Conservation (phyloP, 441 rosid genomes). For the Cnidoscolus chayamansa region DNA sequence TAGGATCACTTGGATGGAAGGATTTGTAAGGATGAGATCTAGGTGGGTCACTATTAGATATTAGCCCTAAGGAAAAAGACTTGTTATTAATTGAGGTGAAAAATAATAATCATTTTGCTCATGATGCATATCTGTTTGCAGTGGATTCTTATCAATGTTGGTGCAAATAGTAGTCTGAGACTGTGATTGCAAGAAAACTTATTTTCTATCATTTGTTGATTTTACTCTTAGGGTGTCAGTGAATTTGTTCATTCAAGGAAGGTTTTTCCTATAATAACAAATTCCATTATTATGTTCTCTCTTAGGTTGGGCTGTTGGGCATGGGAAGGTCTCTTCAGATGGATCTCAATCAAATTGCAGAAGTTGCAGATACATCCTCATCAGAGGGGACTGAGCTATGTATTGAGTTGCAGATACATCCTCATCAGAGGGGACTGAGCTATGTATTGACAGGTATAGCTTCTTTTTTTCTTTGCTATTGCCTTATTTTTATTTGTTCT, state of each 20-base stretch:
- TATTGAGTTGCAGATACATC: constrained; percentile 45
- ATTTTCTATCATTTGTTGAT: neutral
- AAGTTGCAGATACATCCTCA: constrained; percentile 76
- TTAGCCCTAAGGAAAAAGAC: neutral
- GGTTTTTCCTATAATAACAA: neutral
- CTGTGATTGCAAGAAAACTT: neutral
- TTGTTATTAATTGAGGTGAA: neutral
- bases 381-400: constrained; percentile 68
- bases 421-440: constrained; percentile 65
- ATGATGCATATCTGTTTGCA: neutral
- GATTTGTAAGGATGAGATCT: neutral
- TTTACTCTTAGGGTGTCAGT: too few species aligned
- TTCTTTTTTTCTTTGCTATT: neutral
- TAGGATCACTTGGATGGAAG: neutral
- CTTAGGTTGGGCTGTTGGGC: constrained; percentile 82
- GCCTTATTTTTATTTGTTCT: neutral
- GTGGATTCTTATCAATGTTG: neutral
- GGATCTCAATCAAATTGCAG: constrained; percentile 82
- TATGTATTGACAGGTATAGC: constrained; percentile 74
- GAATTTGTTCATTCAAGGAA: neutral
- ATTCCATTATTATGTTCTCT: constrained; percentile 7
- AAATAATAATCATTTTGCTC: neutral
- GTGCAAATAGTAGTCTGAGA: neutral
- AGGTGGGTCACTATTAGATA: neutral
- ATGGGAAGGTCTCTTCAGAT: constrained; percentile 71